Evolutionary conservation across 106 monocot genomes (phyloP), one percentile per base, ranked within the genome.

Genomic region (Acorus gramineus): DNA sequence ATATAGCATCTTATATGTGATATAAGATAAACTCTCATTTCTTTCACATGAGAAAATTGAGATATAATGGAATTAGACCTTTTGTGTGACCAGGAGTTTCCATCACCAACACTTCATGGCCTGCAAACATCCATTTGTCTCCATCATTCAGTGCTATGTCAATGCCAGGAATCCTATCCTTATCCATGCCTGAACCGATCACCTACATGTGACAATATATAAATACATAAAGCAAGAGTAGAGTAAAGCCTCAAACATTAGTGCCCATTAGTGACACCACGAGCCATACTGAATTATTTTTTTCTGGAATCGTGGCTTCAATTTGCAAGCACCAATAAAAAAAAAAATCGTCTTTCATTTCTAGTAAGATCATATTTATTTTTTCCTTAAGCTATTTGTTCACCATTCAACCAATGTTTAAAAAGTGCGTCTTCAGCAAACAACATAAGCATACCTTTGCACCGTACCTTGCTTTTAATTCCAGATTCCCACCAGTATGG

Each of bases 61-160:
- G 14, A 49, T 42, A 43, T 6, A 59, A 14, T 1, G 8, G 4
- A 50, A 1, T 49, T 7, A 61, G 1, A 87, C 95, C 95, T 82
- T 56, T 56, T 69, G 95, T 96, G 75, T 96, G 90, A 10, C 95
- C 95, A 66, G 95, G 85, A 57, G 95, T 96, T 70, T 87, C 84
- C 79, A 96, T 82, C 64, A 96, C 82, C 71, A 80, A 55, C 71
- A 96, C 84, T 67, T 85, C 80, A 78, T 96, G 87, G 11, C 84
- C 80, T 44, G 86, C 90, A 81, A 96, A 96, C 90, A 96, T 96
- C 95, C 95, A 90, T 61, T 78, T 82, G 54, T 96, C 95, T 71
- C 85, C 82, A 74, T 96, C 95, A 76, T 64, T 28, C 58, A 96
- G 90, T 52, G 75, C 76, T 69, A 96, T 84, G 56, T 96, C 95